Evolutionary conservation across 2,329 filamentous ascomycete species (phyloP), one percentile per base, ranked within the genome.

Genomic region (Rutstroemia sp.): DNA sequence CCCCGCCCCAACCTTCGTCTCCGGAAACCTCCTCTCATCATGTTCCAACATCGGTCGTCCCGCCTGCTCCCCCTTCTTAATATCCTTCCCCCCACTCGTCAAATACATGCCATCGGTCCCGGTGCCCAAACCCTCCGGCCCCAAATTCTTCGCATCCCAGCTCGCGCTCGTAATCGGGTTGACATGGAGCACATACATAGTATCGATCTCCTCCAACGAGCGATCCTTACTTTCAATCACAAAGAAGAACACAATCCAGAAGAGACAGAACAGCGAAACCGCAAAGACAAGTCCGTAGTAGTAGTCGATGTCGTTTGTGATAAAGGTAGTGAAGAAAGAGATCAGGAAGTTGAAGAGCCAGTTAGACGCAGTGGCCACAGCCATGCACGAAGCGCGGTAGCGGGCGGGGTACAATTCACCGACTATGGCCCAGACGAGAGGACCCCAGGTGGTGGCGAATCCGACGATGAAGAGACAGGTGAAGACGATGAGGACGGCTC

Each of bases 301-400:
- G 54, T 67, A 67, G 64, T 86, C 81, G 55, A 91, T 90, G 1
- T 78, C 78, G 0, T 76, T 72, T 0, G 83, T 87, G 68, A 91
- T 90, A 72, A 89, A 91, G 0, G 87, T 85, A 0, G 88, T 90
- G 75, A 90, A 89, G 75, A 92, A 91, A 0, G 81, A 81, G 58
- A 84, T 78, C 62, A 88, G 68, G 71, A 90, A 86, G 71, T 86
- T 86, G 81, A 84, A 87, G 19, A 76, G 73, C 83, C 83, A 86
- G 70, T 86, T 86, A 65, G 76, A 78, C 0, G 81, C 78, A 0
- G 82, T 85, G 0, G 80, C 76, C 1, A 86, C 67, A 3, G 81
- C 81, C 74, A 84, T 82, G 52, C 76, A 78, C 66, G 77, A 76
- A 4, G 81, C 80, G 47, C 81, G 76, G 65, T 84, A 83, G 17